A percentile compares a stretch with the other conserved stretches of the same genome.
phyloP scores from a whole-genome alignment of 768 basidiomycete species.

The Austroboletus eburneus region DNA sequence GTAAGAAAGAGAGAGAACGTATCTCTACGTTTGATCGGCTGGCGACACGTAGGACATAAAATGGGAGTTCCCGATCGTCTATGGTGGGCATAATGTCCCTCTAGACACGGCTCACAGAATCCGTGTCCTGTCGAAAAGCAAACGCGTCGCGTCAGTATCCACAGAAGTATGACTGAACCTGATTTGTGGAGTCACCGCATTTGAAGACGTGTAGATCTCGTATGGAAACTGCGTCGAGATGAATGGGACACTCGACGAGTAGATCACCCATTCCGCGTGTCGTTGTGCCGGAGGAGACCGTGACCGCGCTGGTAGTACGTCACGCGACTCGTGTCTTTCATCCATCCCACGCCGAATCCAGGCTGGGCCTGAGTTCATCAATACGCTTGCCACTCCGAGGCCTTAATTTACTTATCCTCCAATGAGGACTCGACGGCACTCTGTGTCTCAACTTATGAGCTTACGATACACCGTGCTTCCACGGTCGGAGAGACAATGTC shows the following conservation, averaged over 20 bases:
- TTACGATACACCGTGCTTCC: too few relatives aligned
- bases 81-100: conserved; percentile 16
- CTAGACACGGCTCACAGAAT: conserved; percentile 29
- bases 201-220: conserved; percentile 27
- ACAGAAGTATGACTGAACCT: not conserved
- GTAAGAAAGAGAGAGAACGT: conserved; percentile 26
- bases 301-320: not conserved
- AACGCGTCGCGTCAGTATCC: conserved; percentile 9
- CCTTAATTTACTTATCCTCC: too few relatives aligned
- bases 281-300: not conserved
- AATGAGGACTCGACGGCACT: too few relatives aligned
- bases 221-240: conserved; percentile 26
- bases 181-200: conserved; percentile 24
- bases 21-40: conserved; percentile 24
- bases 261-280: conserved; percentile 16
- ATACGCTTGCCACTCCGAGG: too few relatives aligned
- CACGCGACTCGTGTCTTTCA: not conserved
- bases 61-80: conserved; percentile 1
- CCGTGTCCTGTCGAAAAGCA: conserved; percentile 27
- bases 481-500: too few relatives aligned
- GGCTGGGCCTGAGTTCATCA: not conserved
- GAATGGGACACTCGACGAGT: conserved; percentile 31
- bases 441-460: too few relatives aligned
- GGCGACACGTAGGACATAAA: conserved; percentile 30
- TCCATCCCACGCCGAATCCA: too few relatives aligned